A percentile compares a stretch with the other conserved stretches of the same genome.
Evolutionary conservation across 176 grass and related monocot species (phyloP).

Genomic region (Ananas comosus): DNA sequence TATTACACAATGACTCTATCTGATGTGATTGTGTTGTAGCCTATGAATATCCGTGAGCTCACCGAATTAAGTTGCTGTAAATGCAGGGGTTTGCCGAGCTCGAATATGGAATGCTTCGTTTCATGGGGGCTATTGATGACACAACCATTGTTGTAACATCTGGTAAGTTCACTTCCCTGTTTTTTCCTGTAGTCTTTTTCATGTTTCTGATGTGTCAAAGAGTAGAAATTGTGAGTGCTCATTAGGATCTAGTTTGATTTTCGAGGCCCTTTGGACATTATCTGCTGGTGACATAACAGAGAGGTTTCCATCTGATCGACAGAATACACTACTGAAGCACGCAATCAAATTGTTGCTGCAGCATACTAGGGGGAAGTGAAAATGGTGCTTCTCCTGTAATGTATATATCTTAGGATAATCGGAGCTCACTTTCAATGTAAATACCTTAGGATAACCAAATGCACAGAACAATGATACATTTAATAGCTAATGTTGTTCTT

Average conservation of each 20-base stretch:
- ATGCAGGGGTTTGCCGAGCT: conserved; percentile 85
- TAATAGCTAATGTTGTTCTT: no score
- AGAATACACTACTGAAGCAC: no score
- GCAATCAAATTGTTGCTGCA: no score
- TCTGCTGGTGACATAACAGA: no score
- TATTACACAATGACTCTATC: neutral
- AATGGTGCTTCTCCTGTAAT: no score
- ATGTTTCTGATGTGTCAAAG: neutral
- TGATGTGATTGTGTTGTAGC: neutral
- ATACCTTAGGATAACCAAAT: neutral
- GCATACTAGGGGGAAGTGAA: no score
- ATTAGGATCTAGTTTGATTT: no score
- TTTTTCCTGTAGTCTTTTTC: neutral
- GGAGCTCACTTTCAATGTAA: no score
- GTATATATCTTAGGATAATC: neutral
- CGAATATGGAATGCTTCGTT: conserved; percentile 92
- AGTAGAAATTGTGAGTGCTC: no score
- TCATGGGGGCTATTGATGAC: conserved; percentile 90
- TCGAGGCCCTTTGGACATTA: no score
- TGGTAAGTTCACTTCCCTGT: conserved; percentile 29
- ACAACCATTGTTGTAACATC: conserved; percentile 81
- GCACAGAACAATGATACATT: neutral
- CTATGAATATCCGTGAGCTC: neutral
- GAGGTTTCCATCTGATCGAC: no score
- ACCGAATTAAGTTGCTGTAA: neutral